phyloP scores from a whole-genome alignment of 2,329 filamentous ascomycete genomes.

The Dactylonectria macrodidyma region DNA sequence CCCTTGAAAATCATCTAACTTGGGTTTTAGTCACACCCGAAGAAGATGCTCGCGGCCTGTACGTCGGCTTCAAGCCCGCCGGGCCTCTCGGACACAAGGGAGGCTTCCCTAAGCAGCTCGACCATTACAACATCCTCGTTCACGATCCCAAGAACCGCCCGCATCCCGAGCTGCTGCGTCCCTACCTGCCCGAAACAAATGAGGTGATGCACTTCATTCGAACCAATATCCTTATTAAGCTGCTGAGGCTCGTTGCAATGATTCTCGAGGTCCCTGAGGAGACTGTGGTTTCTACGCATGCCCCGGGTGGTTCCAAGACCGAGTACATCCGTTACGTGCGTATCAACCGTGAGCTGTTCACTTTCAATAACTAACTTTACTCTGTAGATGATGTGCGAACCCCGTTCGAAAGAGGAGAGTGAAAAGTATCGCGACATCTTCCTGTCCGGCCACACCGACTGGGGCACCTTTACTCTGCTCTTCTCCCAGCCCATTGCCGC shows the following conservation, averaged over 20 bases:
- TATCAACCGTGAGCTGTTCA: not conserved
- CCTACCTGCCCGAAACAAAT: slow-evolving; percentile 44
- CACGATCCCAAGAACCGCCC: slow-evolving; percentile 45
- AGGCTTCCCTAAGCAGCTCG: slow-evolving; percentile 38
- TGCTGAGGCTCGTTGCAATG: slow-evolving; percentile 57
- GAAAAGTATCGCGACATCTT: slow-evolving; percentile 55
- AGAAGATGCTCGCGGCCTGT: slow-evolving; percentile 47
- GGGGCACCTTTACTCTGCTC: slow-evolving; percentile 57
- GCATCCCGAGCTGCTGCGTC: slow-evolving; percentile 40
- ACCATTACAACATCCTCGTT: slow-evolving; percentile 33
- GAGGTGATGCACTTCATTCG: slow-evolving; percentile 49
- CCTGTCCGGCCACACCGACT: slow-evolving; percentile 59
- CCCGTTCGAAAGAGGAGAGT: slow-evolving; percentile 53
- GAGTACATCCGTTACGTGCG: slow-evolving; percentile 56
- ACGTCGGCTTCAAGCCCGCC: slow-evolving; percentile 49
- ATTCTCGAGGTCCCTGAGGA: slow-evolving; percentile 56
- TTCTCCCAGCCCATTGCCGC: slow-evolving; percentile 58
- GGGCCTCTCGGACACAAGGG: slow-evolving; percentile 37
- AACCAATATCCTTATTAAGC: slow-evolving; percentile 49
- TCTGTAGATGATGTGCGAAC: slow-evolving; percentile 55
- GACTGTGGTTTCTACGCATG: slow-evolving; percentile 54
- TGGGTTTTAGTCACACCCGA: slow-evolving; percentile 43
- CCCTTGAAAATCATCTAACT: not conserved
- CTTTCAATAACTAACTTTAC: not conserved
- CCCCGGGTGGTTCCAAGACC: slow-evolving; percentile 53